Evolutionary conservation across 2,329 filamentous ascomycete species (phyloP).

Genomic region (Penicillium sp.): DNA sequence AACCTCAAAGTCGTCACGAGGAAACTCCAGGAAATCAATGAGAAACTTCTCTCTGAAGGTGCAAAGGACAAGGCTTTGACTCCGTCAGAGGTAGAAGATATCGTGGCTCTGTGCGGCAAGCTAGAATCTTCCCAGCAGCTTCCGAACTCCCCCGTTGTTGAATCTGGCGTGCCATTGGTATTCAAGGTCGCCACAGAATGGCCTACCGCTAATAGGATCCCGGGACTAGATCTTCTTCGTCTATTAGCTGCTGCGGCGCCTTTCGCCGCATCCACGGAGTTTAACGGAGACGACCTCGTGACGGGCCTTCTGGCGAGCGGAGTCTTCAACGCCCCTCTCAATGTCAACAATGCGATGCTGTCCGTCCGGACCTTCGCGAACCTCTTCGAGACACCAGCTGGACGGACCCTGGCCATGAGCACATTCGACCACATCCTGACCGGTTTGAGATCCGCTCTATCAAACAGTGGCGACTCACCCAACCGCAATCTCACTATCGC

Average conservation of each 20-base stretch:
- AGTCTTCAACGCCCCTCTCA: slow-evolving; percentile 60
- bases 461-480: slow-evolving; percentile 47
- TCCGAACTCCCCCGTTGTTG: slow-evolving; percentile 49
- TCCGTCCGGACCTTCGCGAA: slow-evolving; percentile 78
- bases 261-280: slow-evolving; percentile 61
- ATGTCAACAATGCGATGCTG: slow-evolving; percentile 84
- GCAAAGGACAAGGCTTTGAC: slow-evolving; percentile 73
- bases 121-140: slow-evolving; percentile 52
- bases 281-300: slow-evolving; percentile 57
- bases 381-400: slow-evolving; percentile 72
- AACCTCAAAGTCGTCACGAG: slow-evolving; percentile 70
- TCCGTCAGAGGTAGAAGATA: slow-evolving; percentile 63
- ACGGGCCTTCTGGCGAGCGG: slow-evolving; percentile 57
- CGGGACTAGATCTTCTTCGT: slow-evolving; percentile 84
- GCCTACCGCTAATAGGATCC: slow-evolving; percentile 76
- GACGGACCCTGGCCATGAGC: slow-evolving; percentile 62
- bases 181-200: slow-evolving; percentile 73
- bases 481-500: slow-evolving; percentile 84
- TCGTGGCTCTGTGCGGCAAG: slow-evolving; percentile 61
- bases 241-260: slow-evolving; percentile 69
- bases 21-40: slow-evolving; percentile 73
- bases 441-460: slow-evolving; percentile 63
- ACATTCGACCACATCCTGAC: slow-evolving; percentile 61
- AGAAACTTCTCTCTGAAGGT: slow-evolving; percentile 64
- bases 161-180: slow-evolving; percentile 60